Conservation (phyloP, 2,329 filamentous ascomycete genomes). For the Elsinoe arachidis region DNA sequence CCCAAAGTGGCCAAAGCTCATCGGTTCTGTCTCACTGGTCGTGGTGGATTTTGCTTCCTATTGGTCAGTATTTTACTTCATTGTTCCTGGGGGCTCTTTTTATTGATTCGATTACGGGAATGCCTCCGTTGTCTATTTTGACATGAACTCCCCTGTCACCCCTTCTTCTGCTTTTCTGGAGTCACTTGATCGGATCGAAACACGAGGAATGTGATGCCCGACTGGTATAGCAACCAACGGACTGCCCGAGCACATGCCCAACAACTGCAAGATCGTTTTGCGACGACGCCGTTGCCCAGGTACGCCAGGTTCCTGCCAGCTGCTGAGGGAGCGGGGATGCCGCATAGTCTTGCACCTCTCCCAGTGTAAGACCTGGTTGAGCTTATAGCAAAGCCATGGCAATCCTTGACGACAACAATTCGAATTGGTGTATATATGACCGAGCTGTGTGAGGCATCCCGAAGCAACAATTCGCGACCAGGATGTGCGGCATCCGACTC, state of each 20-base stretch:
- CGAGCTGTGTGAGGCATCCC: too few relatives aligned
- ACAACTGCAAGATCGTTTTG: slow-evolving; percentile 1
- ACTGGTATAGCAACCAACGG: slow-evolving; percentile 7
- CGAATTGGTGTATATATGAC: too few relatives aligned
- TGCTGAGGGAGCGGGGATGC: neutral
- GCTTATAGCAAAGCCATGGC: neutral
- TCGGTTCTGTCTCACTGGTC: slow-evolving; percentile 1
- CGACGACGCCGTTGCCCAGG: neutral
- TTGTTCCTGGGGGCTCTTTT: neutral
- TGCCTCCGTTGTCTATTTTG: neutral
- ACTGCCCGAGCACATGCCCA: neutral
- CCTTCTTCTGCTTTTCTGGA: neutral
- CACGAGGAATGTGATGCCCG: neutral
- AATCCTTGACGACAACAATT: too few relatives aligned
- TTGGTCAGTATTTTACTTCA: neutral
- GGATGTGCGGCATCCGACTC: neutral
- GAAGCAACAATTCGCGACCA: too few relatives aligned
- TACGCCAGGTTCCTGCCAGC: neutral
- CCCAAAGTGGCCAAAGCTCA: slow-evolving; percentile 1
- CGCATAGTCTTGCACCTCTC: neutral
- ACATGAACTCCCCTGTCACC: neutral
- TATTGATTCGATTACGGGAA: slow-evolving; percentile 2
- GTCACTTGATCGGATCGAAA: neutral
- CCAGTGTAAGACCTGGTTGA: neutral
- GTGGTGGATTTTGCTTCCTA: neutral